Percentiles rank a stretch among this genome's conserved stretches.
Conservation (phyloP, 192 early-diverging fungal genomes). For the Phycomyces blakesleeanus region DNA sequence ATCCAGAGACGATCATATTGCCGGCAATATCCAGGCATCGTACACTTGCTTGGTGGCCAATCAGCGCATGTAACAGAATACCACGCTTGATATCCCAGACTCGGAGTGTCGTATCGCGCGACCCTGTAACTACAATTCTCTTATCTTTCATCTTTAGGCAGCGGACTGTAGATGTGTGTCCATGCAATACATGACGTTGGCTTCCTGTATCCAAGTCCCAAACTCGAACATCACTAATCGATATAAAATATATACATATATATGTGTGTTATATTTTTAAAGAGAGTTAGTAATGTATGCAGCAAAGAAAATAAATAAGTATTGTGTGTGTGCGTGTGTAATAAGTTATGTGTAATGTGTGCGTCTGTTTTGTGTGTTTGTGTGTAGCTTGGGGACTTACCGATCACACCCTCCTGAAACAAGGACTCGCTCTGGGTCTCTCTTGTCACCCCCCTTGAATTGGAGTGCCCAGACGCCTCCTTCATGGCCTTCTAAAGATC, state of each 20-base stretch:
- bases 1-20: conserved; percentile 83
- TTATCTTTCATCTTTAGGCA: conserved; percentile 81
- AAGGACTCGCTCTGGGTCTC: conserved; percentile 61
- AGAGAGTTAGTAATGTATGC: neutral
- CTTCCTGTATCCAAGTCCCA: conserved; percentile 90
- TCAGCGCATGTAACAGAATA: conserved; percentile 69
- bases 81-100: conserved; percentile 82
- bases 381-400: conserved; percentile 26
- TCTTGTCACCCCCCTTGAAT: conserved; percentile 42
- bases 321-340: too few species aligned
- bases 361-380: neutral
- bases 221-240: conserved; percentile 79
- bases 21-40: conserved; percentile 87
- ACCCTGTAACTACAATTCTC: conserved; percentile 83
- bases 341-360: too few species aligned
- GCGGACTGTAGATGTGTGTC: conserved; percentile 95
- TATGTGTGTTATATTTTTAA: conserved; percentile 1
- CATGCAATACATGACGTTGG: conserved; percentile 87
- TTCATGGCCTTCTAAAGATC: conserved; percentile 80
- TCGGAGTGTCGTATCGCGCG: conserved; percentile 86
- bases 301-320: conserved; percentile 6
- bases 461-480: conserved; percentile 98
- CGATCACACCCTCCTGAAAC: conserved; percentile 96
- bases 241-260: too few species aligned
- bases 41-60: conserved; percentile 87